Conservation (phyloP, 2,329 filamentous ascomycete species). For the Claviceps sorghi region DNA sequence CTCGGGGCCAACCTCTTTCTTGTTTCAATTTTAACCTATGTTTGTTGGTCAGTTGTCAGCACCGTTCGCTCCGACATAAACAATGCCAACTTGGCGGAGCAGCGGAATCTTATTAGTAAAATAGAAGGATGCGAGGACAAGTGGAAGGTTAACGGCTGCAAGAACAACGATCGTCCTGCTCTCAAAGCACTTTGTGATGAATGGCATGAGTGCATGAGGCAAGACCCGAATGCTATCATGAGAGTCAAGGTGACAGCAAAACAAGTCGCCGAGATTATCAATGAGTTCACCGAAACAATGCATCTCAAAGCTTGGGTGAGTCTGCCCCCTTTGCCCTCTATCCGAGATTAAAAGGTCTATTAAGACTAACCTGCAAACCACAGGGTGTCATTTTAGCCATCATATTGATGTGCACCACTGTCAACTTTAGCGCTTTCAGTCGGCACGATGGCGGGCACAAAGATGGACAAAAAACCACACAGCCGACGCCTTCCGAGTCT, state of each 20-base stretch:
- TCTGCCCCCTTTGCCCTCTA: not conserved
- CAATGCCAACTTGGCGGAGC: constrained; percentile 53
- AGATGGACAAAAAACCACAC: constrained; percentile 1
- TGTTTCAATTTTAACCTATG: constrained; percentile 41
- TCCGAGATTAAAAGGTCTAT: not conserved
- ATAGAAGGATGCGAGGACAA: constrained; percentile 60
- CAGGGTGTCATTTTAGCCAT: constrained; percentile 38
- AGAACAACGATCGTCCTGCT: constrained; percentile 50
- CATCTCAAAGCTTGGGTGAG: constrained; percentile 59
- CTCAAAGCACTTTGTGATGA: constrained; percentile 58
- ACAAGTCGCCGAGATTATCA: constrained; percentile 84
- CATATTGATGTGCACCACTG: constrained; percentile 31
- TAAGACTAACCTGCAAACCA: not conserved
- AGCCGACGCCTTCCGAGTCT: constrained; percentile 6
- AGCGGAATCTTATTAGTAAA: constrained; percentile 53
- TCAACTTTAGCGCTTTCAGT: constrained; percentile 35
- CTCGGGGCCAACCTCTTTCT: constrained; percentile 50
- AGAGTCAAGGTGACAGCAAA: constrained; percentile 69
- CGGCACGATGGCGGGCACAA: constrained; percentile 6
- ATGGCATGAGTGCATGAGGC: constrained; percentile 80
- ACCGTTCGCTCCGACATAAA: constrained; percentile 63
- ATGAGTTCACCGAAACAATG: constrained; percentile 82
- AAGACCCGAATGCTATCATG: constrained; percentile 64
- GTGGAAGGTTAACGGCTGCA: constrained; percentile 65
- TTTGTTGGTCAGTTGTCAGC: constrained; percentile 53